phyloP scores from a whole-genome alignment of 306 rosid genomes.

The Cyclanthera cordifolia region DNA sequence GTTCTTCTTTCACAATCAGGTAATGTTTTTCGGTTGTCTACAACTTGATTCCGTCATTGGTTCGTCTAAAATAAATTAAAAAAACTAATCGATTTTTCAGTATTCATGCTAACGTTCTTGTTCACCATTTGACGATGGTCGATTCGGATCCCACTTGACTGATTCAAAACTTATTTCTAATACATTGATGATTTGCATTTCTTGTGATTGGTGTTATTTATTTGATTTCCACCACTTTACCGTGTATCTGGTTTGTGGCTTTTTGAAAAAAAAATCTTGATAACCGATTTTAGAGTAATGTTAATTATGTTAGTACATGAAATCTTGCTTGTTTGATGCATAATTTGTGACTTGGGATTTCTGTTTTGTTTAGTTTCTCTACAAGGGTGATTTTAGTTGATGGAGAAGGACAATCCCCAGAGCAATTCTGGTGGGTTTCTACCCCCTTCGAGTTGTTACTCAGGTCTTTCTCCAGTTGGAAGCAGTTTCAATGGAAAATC shows the following conservation, averaged over 20 bases:
- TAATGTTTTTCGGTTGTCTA: not conserved
- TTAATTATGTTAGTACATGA: no score
- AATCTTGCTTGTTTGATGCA: no score
- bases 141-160: not conserved
- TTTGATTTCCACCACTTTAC: not conserved
- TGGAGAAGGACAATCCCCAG: slow-evolving; percentile 67
- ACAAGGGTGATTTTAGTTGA: slow-evolving; percentile 12
- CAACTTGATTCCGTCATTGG: not conserved
- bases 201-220: not conserved
- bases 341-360: no score
- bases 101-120: not conserved
- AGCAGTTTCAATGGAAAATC: slow-evolving; percentile 51
- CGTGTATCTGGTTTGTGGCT: not conserved
- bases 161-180: not conserved
- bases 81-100: not conserved
- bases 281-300: not conserved
- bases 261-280: not conserved
- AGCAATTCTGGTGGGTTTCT: slow-evolving; percentile 58
- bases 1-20: not conserved
- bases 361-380: not conserved
- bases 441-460: slow-evolving; percentile 62
- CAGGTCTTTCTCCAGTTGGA: slow-evolving; percentile 40
- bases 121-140: not conserved
- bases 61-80: not conserved
- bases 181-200: not conserved